Conservation (phyloP, 2,329 filamentous ascomycete species). For the Fusarium graminum region DNA sequence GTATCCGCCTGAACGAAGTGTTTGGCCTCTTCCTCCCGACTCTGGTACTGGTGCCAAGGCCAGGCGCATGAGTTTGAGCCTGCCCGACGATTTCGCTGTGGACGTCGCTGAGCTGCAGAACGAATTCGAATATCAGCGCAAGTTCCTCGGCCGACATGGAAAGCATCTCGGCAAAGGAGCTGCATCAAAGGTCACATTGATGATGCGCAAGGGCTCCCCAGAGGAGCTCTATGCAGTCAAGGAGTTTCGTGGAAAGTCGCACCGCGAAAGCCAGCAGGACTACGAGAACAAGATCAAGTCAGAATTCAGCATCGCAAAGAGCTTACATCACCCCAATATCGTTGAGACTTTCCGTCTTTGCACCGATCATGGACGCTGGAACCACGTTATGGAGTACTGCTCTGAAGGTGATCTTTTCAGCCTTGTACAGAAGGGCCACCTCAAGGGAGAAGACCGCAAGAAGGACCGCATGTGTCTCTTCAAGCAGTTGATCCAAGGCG, state of each 20-base stretch:
- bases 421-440: conserved; percentile 78
- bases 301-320: conserved; percentile 89
- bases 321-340: conserved; percentile 87
- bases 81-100: conserved; percentile 80
- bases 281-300: conserved; percentile 93
- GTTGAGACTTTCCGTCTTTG: conserved; percentile 84
- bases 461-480: conserved; percentile 85
- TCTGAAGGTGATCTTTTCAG: conserved; percentile 83
- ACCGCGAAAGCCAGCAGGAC: conserved; percentile 76
- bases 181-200: conserved; percentile 84
- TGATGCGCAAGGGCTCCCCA: conserved; percentile 76
- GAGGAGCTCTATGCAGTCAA: conserved; percentile 85
- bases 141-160: conserved; percentile 77
- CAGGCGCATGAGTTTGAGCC: conserved; percentile 78
- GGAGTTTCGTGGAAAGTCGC: conserved; percentile 81
- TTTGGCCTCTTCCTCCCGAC: conserved; percentile 73
- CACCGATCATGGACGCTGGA: conserved; percentile 80
- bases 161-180: conserved; percentile 85
- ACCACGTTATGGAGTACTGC: conserved; percentile 95
- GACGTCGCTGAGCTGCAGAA: conserved; percentile 76
- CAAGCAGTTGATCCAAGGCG: conserved; percentile 87
- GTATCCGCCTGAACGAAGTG: conserved; percentile 59
- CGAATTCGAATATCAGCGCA: conserved; percentile 78
- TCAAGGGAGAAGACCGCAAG: conserved; percentile 72
- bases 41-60: conserved; percentile 82